phyloP scores from a whole-genome alignment of 2,329 filamentous ascomycete genomes.

The Atkinsonella hypoxylon region DNA sequence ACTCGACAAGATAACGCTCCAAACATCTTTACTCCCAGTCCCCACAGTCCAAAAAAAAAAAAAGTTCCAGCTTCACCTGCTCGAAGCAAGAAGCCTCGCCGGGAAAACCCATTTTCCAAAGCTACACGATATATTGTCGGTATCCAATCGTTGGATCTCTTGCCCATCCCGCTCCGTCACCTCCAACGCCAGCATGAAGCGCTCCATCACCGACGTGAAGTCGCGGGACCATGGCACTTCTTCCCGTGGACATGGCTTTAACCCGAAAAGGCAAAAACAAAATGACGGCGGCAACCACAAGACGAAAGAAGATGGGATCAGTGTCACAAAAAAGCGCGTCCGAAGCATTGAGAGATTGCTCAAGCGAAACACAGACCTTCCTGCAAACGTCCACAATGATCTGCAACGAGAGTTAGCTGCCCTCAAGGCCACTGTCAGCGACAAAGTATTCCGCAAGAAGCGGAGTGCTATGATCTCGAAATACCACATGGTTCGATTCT shows the following conservation, averaged over 20 bases:
- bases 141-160: not conserved
- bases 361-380: constrained; percentile 47
- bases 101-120: not conserved
- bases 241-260: constrained; percentile 4
- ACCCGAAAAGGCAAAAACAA: constrained; percentile 23
- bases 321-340: constrained; percentile 58
- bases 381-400: constrained; percentile 55
- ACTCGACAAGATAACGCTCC: not conserved
- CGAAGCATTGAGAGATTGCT: constrained; percentile 58
- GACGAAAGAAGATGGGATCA: constrained; percentile 35
- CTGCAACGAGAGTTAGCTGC: constrained; percentile 60
- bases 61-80: not conserved
- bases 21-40: not conserved
- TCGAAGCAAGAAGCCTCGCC: not conserved
- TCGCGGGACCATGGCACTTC: constrained; percentile 4
- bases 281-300: constrained; percentile 25
- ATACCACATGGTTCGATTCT: constrained; percentile 78
- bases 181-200: constrained; percentile 19
- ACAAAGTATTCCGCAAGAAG: constrained; percentile 47
- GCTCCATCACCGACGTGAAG: constrained; percentile 18
- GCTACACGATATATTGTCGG: not conserved
- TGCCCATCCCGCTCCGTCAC: not conserved
- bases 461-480: constrained; percentile 60
- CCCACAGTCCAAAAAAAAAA: not conserved
- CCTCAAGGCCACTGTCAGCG: constrained; percentile 51